phyloP scores from a whole-genome alignment of 192 early-diverging fungal species.

The Linnemannia schmuckeri region DNA sequence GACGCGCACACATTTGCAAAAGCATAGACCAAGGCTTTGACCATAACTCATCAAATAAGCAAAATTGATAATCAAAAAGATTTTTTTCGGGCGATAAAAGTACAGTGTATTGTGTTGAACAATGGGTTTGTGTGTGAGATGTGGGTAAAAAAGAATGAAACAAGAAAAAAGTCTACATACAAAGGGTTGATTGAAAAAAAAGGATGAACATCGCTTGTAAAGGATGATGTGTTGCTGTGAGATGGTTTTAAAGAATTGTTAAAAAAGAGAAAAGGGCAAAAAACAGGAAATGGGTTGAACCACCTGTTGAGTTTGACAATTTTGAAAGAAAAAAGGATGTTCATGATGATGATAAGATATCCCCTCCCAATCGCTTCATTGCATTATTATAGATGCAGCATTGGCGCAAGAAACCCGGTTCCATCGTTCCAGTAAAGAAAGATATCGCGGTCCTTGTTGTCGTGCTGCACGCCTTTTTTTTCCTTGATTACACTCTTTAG shows the following conservation, averaged over 20 bases:
- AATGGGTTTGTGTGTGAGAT: conserved; percentile 33
- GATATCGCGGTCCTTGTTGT: neutral
- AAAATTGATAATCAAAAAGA: neutral
- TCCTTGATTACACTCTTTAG: conserved; percentile 43
- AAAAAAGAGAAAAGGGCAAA: conserved; percentile 33
- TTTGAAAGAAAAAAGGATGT: conserved; percentile 26
- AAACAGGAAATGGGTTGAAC: conserved; percentile 52
- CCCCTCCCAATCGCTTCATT: conserved; percentile 36
- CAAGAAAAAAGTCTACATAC: conserved; percentile 50
- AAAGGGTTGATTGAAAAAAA: conserved; percentile 20
- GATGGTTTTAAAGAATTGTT: conserved; percentile 24
- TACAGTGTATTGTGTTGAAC: conserved; percentile 60
- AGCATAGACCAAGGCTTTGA: neutral
- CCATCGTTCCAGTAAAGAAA: neutral
- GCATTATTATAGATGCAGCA: conserved; percentile 34
- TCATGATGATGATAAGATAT: neutral
- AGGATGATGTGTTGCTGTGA: neutral
- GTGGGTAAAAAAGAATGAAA: conserved; percentile 23
- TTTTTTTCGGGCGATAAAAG: conserved; percentile 38
- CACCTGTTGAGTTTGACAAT: conserved; percentile 41
- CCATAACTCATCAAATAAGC: neutral
- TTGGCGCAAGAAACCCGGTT: neutral
- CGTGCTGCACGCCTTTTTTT: conserved; percentile 42
- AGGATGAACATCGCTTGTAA: neutral
- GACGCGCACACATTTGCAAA: neutral